A percentile compares a stretch with the other conserved stretches of the same genome.
These are phyloP conservation scores for Salix arbutifolia DNA, from an alignment of 345 rosid genomes.

Conservation along the genomic window DNA sequence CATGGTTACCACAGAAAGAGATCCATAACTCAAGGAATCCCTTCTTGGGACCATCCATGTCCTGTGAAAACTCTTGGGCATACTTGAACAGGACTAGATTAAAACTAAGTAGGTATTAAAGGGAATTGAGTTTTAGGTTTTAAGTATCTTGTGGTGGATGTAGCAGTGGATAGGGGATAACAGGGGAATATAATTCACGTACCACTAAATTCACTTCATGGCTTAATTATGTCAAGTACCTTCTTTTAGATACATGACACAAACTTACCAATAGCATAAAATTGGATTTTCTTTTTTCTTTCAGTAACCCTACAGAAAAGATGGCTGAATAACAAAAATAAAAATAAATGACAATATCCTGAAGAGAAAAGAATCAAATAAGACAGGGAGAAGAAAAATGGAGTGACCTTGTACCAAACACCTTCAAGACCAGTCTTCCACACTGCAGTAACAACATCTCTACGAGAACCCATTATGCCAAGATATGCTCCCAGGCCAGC, in stretches of 20 bases:
- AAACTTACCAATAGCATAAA: neutral
- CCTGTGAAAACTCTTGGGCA: neutral
- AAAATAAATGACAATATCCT: neutral
- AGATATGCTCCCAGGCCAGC: slow-evolving; percentile 93
- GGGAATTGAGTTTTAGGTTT: neutral
- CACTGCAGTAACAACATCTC: slow-evolving; percentile 90
- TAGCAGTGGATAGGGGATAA: neutral
- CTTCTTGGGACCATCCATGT: neutral
- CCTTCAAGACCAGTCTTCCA: slow-evolving; percentile 98
- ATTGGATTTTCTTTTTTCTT: neutral
- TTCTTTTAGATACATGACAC: neutral
- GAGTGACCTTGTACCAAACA: slow-evolving; percentile 86
- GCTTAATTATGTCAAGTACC: neutral
- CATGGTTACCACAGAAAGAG: neutral
- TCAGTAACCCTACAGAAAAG: neutral
- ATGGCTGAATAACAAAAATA: neutral
- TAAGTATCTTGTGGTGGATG: neutral
- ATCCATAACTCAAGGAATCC: neutral
- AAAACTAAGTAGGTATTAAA: neutral
- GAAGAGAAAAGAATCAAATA: neutral
- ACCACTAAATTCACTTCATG: neutral
- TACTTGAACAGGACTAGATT: neutral
- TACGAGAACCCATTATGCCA: slow-evolving; percentile 98
- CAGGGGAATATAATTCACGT: neutral
- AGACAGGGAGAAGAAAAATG: neutral